Conservation (phyloP, 2,329 filamentous ascomycete genomes). For the Thielaviopsis cerberus region DNA sequence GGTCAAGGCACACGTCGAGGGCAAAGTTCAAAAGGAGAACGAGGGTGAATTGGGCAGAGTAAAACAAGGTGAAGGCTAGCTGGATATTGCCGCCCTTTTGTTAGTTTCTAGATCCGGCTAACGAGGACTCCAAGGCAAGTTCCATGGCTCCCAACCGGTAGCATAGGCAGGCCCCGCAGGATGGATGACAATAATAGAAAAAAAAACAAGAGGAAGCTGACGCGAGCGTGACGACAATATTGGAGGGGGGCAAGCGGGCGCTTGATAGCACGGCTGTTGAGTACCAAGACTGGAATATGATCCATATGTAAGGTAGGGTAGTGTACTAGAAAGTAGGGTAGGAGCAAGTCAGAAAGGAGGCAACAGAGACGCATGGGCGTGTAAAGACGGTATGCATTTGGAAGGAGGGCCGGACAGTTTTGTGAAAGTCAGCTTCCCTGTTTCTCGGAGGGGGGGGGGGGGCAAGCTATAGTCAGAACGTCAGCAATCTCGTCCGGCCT, state of each 20-base stretch:
- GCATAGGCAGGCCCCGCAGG: slow-evolving; percentile 10
- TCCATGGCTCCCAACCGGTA: not conserved
- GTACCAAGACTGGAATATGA: not conserved
- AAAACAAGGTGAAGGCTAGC: not conserved
- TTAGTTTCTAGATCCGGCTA: not conserved
- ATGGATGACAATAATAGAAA: slow-evolving; percentile 11
- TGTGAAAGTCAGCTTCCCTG: not conserved
- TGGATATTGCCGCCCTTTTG: not conserved
- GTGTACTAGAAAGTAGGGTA: not conserved
- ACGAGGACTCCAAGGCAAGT: not conserved
- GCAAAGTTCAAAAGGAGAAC: not conserved
- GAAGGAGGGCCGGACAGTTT: not conserved
- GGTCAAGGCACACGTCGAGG: not conserved
- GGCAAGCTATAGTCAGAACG: not conserved
- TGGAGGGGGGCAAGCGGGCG: not conserved
- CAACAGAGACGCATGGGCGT: not conserved
- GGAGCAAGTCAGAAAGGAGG: not conserved
- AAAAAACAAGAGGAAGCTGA: not conserved
- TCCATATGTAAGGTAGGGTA: too few relatives aligned
- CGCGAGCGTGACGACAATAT: not conserved
- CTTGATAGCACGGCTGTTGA: not conserved
- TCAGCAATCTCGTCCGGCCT: not conserved
- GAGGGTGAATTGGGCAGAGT: not conserved
- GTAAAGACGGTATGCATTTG: not conserved
- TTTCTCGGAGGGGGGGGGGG: not conserved